Conservation (phyloP, 1,284 basidiomycete species). For the Marasmius tenuissimus region DNA sequence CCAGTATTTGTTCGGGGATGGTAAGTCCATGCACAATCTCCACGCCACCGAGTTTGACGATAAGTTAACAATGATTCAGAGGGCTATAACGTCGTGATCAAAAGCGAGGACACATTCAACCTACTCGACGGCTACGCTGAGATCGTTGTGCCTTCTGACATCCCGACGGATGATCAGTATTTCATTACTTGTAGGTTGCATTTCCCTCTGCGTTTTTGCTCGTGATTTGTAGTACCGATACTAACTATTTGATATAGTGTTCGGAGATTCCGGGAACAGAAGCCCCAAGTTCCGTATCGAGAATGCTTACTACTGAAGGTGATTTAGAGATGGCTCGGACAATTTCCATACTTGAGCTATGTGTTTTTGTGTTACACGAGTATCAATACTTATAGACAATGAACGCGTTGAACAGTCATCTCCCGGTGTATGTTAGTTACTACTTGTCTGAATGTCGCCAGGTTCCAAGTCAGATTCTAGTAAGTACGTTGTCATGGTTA, state of each 20-base stretch:
- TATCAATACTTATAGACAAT: too few relatives aligned
- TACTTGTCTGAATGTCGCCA: too few relatives aligned
- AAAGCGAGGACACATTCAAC: not conserved
- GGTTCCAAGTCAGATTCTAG: too few relatives aligned
- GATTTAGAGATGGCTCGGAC: too few relatives aligned
- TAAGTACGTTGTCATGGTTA: too few relatives aligned
- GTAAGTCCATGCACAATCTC: not conserved
- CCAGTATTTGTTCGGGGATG: not conserved
- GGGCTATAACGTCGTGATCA: not conserved
- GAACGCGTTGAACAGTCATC: too few relatives aligned
- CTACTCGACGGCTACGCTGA: conserved; percentile 5
- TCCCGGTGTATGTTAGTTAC: too few relatives aligned
- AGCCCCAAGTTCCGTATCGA: not conserved
- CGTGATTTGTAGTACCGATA: not conserved
- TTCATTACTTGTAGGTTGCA: conserved; percentile 6
- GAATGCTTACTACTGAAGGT: not conserved
- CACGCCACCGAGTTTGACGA: not conserved
- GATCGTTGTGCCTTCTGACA: conserved; percentile 3
- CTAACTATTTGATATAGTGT: conserved; percentile 1
- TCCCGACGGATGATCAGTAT: conserved; percentile 5
- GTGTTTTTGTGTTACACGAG: too few relatives aligned
- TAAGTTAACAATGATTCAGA: not conserved
- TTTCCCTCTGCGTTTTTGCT: not conserved
- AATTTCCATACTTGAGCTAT: too few relatives aligned
- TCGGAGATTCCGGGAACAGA: conserved; percentile 10